These are phyloP conservation scores for Papiliotrema flavescens DNA, from an alignment of 1,284 basidiomycete genomes.

Conservation along the genomic window DNA sequence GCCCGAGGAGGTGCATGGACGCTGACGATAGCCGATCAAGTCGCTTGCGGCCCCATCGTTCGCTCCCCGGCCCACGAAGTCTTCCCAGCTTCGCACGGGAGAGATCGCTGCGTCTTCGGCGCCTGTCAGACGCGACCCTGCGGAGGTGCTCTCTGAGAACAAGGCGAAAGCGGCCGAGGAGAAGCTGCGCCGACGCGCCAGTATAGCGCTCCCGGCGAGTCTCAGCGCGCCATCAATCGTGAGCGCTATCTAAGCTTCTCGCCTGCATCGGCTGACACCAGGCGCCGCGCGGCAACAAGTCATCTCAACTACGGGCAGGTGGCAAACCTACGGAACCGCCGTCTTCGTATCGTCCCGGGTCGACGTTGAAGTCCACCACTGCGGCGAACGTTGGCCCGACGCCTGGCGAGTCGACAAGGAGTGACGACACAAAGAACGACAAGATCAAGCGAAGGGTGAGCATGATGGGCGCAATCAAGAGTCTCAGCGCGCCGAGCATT, in stretches of 20 bases:
- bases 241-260: conserved; percentile 1
- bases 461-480: conserved; percentile 14
- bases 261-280: not conserved
- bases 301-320: conserved; percentile 22
- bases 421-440: not conserved
- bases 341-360: conserved; percentile 9
- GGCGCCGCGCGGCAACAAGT: conserved; percentile 22
- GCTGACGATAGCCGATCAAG: conserved; percentile 22
- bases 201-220: conserved; percentile 27
- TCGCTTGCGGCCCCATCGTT: conserved; percentile 30
- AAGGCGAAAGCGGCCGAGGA: conserved; percentile 29
- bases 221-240: conserved; percentile 24
- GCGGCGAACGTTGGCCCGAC: conserved; percentile 8
- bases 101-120: not conserved
- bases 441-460: conserved; percentile 8
- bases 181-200: conserved; percentile 26
- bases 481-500: conserved; percentile 26
- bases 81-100: conserved; percentile 27
- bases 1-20: not conserved
- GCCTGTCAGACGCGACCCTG: conserved; percentile 12
- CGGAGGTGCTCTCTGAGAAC: conserved; percentile 24
- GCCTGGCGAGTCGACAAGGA: not conserved
- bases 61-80: conserved; percentile 24
- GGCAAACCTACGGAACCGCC: conserved; percentile 2
- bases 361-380: conserved; percentile 14